Evolutionary conservation across 2,329 filamentous ascomycete species (phyloP).

Genomic region (Ciborinia camelliae): DNA sequence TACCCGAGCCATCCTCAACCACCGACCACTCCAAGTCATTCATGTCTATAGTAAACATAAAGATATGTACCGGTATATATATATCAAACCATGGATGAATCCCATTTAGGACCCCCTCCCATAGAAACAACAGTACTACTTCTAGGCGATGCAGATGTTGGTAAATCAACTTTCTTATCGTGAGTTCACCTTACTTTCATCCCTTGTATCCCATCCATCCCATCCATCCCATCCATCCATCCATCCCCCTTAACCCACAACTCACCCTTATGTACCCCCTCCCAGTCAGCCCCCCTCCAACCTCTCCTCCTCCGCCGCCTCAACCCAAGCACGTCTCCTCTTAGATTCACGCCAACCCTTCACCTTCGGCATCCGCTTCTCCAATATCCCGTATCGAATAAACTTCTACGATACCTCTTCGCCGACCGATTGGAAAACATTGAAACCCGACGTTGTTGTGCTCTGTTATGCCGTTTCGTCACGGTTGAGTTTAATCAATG

Average conservation of each 20-base stretch:
- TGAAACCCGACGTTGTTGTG: constrained; percentile 56
- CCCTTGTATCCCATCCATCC: neutral
- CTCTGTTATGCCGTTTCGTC: constrained; percentile 62
- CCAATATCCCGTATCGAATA: constrained; percentile 48
- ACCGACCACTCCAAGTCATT: neutral
- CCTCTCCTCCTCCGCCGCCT: constrained; percentile 37
- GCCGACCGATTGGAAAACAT: constrained; percentile 56
- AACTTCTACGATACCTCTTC: constrained; percentile 59
- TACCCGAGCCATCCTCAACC: neutral
- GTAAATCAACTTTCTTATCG: constrained; percentile 62
- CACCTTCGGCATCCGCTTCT: constrained; percentile 51
- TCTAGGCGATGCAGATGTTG: constrained; percentile 57
- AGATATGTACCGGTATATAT: neutral
- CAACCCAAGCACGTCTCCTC: constrained; percentile 41
- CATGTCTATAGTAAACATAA: neutral
- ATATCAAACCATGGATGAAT: constrained; percentile 34
- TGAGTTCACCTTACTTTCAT: constrained; percentile 39
- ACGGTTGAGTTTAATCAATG: constrained; percentile 54
- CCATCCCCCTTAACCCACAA: neutral
- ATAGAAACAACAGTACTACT: constrained; percentile 52
- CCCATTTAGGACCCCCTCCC: constrained; percentile 22
- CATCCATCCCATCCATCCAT: neutral
- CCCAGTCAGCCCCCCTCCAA: constrained; percentile 35
- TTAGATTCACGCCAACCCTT: constrained; percentile 60
- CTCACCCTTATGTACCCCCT: constrained; percentile 39